Evolutionary conservation across 192 early-diverging fungal genomes (phyloP).

Genomic region (Phycomyces nitens): DNA sequence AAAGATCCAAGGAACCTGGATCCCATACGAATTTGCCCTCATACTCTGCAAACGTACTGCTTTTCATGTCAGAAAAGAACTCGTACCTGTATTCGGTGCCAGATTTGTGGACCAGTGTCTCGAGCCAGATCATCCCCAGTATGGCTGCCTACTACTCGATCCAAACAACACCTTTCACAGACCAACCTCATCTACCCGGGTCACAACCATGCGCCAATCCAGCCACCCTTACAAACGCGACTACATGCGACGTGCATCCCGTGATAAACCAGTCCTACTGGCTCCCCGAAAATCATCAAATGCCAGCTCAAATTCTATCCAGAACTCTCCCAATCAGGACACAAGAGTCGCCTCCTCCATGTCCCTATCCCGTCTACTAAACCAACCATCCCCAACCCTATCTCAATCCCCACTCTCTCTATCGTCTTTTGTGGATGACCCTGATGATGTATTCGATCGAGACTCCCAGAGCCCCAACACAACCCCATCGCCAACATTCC

Average conservation of each 20-base stretch:
- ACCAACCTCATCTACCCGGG: conserved; percentile 7
- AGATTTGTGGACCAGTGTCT: conserved; percentile 27
- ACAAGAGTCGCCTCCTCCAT: conserved; percentile 15
- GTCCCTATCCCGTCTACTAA: conserved; percentile 23
- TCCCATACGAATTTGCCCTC: conserved; percentile 40
- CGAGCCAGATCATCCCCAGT: conserved; percentile 31
- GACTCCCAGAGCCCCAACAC: not conserved
- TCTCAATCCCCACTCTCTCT: no score
- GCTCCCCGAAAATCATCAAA: not conserved
- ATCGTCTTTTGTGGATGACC: no score
- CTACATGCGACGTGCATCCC: conserved; percentile 7
- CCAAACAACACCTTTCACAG: conserved; percentile 18
- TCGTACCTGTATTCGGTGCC: conserved; percentile 41
- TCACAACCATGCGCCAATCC: conserved; percentile 23
- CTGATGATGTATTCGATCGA: no score
- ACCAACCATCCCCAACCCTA: not conserved
- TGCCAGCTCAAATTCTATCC: not conserved
- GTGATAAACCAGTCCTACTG: conserved; percentile 4
- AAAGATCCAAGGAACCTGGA: conserved; percentile 61
- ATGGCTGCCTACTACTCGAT: conserved; percentile 29
- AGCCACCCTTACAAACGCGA: conserved; percentile 13
- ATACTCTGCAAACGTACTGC: conserved; percentile 38
- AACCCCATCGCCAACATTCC: conserved; percentile 12
- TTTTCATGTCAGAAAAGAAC: conserved; percentile 35
- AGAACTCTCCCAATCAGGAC: not conserved